Evolutionary conservation across 495 filamentous ascomycete genomes (phyloP).

Genomic region (Neurospora intermedia): DNA sequence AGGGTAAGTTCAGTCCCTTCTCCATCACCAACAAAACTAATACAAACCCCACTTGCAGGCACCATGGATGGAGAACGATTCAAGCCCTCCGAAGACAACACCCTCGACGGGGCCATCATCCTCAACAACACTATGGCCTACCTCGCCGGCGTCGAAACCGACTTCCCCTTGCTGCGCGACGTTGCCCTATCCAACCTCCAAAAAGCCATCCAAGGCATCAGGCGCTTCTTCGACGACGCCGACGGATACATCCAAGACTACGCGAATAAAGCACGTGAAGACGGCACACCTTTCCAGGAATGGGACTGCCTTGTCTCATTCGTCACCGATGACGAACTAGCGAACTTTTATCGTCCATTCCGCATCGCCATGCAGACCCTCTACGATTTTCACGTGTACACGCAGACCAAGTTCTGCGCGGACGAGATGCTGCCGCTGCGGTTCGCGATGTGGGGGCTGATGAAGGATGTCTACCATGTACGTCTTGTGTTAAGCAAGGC

Average conservation of each 20-base stretch:
- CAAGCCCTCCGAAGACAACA: not conserved
- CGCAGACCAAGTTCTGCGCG: not conserved
- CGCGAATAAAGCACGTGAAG: not conserved
- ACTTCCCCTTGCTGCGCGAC: not conserved
- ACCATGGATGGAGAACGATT: not conserved
- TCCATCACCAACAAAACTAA: not conserved
- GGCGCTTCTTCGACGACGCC: not conserved
- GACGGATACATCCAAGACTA: not conserved
- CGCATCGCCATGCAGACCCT: not conserved
- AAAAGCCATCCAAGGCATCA: not conserved
- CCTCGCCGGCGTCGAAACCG: not conserved
- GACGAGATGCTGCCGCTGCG: not conserved
- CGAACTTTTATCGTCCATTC: not conserved
- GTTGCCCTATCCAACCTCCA: not conserved
- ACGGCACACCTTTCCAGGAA: not conserved
- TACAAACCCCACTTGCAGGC: not conserved
- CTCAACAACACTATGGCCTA: not conserved
- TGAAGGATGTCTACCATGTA: not conserved
- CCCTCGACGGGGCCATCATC: conserved; percentile 4
- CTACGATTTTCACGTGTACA: not conserved
- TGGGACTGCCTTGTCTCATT: not conserved
- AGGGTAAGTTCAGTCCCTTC: not conserved
- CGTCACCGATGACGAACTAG: not conserved
- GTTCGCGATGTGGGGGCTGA: not conserved
- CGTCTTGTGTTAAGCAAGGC: not conserved